Conservation (phyloP, 352 stramenopile genomes). For the Globisporangium heterothallicum region DNA sequence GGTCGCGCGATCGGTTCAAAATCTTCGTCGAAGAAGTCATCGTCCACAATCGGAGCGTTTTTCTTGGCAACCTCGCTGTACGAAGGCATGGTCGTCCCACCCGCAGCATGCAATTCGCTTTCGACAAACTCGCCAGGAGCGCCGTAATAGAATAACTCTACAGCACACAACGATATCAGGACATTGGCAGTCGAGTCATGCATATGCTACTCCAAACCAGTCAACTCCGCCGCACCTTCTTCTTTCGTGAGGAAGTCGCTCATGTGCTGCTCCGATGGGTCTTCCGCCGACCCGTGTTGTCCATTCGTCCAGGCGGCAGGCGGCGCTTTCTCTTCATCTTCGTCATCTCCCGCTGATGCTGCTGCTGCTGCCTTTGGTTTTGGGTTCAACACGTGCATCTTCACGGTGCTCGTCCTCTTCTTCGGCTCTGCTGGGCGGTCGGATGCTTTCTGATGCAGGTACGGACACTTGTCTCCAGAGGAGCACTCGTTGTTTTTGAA, state of each 20-base stretch:
- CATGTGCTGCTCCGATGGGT: slow-evolving; percentile 31
- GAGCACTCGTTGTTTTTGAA: slow-evolving; percentile 64
- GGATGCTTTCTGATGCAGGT: slow-evolving; percentile 33
- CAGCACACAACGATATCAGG: not conserved
- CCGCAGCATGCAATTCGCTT: slow-evolving; percentile 13
- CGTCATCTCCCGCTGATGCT: slow-evolving; percentile 16
- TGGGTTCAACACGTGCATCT: slow-evolving; percentile 23
- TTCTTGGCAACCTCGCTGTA: slow-evolving; percentile 52
- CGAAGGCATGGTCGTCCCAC: slow-evolving; percentile 28
- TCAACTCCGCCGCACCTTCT: slow-evolving; percentile 34
- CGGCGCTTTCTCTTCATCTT: slow-evolving; percentile 35
- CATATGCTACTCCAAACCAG: not conserved
- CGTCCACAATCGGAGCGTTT: slow-evolving; percentile 18
- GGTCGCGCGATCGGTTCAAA: slow-evolving; percentile 37
- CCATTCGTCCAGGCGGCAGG: slow-evolving; percentile 1
- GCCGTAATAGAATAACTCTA: slow-evolving; percentile 78
- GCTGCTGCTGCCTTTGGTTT: slow-evolving; percentile 20
- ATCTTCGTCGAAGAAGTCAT: slow-evolving; percentile 21
- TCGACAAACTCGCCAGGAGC: slow-evolving; percentile 60
- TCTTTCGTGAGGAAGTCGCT: slow-evolving; percentile 78
- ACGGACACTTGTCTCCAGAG: slow-evolving; percentile 57
- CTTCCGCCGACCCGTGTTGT: slow-evolving; percentile 6
- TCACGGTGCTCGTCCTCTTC: slow-evolving; percentile 18
- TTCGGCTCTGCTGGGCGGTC: too few relatives aligned
- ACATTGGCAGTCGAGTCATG: not conserved